Percentiles rank a stretch among this genome's conserved stretches.
Evolutionary conservation across 83 land plant species (phyloP).

Genomic region (Picea mariana): DNA sequence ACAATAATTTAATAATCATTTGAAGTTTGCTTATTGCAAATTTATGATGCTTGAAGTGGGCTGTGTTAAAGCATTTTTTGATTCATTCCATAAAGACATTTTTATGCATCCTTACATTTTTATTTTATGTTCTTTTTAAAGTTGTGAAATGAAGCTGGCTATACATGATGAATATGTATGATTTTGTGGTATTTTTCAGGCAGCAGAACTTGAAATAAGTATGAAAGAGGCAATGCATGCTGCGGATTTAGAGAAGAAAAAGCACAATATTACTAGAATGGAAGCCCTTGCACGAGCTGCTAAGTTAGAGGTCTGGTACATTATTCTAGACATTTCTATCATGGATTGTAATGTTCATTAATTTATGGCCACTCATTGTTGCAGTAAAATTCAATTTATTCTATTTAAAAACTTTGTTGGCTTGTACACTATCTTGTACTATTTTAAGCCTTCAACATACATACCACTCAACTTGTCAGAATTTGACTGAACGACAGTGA

Average conservation of each 20-base stretch:
- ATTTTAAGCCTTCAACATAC: conserved; percentile 4
- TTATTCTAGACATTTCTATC: neutral
- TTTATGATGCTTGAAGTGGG: neutral
- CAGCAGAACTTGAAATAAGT: conserved; percentile 53
- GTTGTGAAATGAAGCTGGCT: neutral
- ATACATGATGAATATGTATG: neutral
- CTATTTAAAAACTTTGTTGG: neutral
- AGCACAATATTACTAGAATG: conserved; percentile 70
- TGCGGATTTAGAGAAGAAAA: conserved; percentile 73
- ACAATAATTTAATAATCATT: neutral
- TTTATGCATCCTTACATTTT: neutral
- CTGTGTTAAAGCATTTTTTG: neutral
- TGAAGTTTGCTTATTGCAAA: neutral
- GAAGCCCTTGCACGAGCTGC: conserved; percentile 64
- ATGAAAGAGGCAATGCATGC: conserved; percentile 73
- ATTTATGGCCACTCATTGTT: neutral
- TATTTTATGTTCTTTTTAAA: neutral
- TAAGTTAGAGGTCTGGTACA: conserved; percentile 50
- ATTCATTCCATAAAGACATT: neutral
- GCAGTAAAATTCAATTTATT: conserved; percentile 1
- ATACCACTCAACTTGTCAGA: neutral
- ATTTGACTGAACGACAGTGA: conserved; percentile 2
- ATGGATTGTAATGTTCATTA: conserved; percentile 12
- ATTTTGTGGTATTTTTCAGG: conserved; percentile 32
- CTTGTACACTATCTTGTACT: neutral